These are phyloP conservation scores for Melanopsichium pennsylvanicum DNA, from an alignment of 1,284 basidiomycete genomes.

Conservation along the genomic window DNA sequence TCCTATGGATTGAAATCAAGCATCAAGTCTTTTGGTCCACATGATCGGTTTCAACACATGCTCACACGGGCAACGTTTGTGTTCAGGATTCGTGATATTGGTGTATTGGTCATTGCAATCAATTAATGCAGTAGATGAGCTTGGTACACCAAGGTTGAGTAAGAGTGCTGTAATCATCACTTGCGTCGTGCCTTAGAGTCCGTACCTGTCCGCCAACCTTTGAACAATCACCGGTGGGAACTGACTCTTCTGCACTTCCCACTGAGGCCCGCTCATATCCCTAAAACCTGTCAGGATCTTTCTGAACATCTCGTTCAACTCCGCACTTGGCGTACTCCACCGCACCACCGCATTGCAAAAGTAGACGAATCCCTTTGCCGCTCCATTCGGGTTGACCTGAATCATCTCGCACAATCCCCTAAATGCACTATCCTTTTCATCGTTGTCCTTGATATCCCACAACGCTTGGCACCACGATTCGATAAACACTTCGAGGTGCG, in stretches of 20 bases:
- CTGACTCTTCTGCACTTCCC: conserved; percentile 58
- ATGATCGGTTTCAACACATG: no score
- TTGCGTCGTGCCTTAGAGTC: conserved; percentile 34
- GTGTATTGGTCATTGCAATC: no score
- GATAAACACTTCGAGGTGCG: conserved; percentile 87
- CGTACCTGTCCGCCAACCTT: conserved; percentile 55
- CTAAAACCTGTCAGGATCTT: conserved; percentile 82
- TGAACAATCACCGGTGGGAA: conserved; percentile 61
- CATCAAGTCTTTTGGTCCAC: no score
- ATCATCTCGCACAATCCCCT: conserved; percentile 95
- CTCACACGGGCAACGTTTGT: no score
- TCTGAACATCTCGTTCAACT: conserved; percentile 57
- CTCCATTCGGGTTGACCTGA: conserved; percentile 80
- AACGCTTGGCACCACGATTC: conserved; percentile 96
- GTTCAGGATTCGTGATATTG: no score
- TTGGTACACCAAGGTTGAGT: no score
- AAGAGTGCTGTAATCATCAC: no score
- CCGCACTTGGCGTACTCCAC: conserved; percentile 59
- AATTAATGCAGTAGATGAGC: no score
- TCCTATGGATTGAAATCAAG: no score
- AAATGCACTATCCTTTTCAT: conserved; percentile 99
- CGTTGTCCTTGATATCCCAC: conserved; percentile 98
- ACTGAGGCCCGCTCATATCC: conserved; percentile 77
- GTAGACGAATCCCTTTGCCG: conserved; percentile 62
- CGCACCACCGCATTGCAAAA: conserved; percentile 65